phyloP scores from a whole-genome alignment of 2,329 filamentous ascomycete genomes.

The Talaromyces sp. region DNA sequence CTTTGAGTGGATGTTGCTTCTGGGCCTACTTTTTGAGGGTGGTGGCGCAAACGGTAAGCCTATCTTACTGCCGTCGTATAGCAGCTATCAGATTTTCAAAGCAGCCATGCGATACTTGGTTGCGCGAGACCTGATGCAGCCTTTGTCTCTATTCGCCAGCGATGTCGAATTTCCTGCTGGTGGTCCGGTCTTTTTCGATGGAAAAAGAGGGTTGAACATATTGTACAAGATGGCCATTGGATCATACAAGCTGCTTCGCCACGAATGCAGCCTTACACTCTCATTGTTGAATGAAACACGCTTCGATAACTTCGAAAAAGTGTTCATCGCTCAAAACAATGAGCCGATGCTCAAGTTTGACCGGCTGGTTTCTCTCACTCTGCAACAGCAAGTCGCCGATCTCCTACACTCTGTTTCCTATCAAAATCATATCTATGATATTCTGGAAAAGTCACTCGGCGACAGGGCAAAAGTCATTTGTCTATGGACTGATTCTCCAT shows the following conservation, averaged over 20 bases:
- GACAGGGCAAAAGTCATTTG: conserved; percentile 71
- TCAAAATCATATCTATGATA: conserved; percentile 55
- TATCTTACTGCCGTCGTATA: conserved; percentile 75
- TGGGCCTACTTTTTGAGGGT: conserved; percentile 77
- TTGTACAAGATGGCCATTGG: conserved; percentile 87
- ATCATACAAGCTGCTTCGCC: conserved; percentile 72
- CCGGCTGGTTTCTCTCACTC: conserved; percentile 44
- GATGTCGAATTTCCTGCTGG: conserved; percentile 39
- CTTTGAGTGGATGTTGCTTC: conserved; percentile 83
- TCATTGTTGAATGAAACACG: conserved; percentile 70
- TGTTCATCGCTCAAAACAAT: conserved; percentile 69
- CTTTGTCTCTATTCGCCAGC: conserved; percentile 49
- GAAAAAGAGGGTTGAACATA: conserved; percentile 71
- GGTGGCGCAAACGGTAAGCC: conserved; percentile 70
- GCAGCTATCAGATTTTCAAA: conserved; percentile 92
- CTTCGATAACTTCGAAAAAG: conserved; percentile 77
- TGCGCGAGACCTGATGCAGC: conserved; percentile 69
- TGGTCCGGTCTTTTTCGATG: conserved; percentile 76
- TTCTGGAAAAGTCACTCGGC: conserved; percentile 69
- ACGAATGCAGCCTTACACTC: conserved; percentile 72
- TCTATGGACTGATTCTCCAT: conserved; percentile 46
- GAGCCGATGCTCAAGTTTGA: conserved; percentile 57
- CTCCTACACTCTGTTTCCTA: conserved; percentile 32
- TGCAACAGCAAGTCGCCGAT: conserved; percentile 27
- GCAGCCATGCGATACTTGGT: conserved; percentile 85